phyloP scores from a whole-genome alignment of 2,329 filamentous ascomycete species.

The Corynespora cassiicola region DNA sequence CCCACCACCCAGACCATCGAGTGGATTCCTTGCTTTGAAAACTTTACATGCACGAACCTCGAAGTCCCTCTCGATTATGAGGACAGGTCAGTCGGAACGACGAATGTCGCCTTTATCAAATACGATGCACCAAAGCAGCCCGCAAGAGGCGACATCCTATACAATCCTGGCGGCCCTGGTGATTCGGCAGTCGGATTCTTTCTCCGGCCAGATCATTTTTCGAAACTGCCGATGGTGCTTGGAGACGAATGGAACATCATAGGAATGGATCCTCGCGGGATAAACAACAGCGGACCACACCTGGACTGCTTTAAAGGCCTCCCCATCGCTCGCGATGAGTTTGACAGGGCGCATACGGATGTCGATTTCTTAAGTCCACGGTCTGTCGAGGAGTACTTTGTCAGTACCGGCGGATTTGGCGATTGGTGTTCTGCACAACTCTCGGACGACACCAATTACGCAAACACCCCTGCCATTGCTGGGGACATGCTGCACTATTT shows the following conservation, averaged over 20 bases:
- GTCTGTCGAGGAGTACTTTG: too few relatives aligned
- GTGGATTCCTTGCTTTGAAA: conserved; percentile 8
- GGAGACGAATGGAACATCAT: conserved; percentile 11
- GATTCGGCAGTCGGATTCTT: conserved; percentile 34
- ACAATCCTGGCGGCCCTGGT: conserved; percentile 36
- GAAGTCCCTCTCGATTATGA: conserved; percentile 28
- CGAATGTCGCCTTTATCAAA: conserved; percentile 19
- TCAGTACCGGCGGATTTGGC: background rate
- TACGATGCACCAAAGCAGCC: conserved; percentile 7
- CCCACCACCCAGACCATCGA: conserved; percentile 4
- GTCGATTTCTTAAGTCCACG: too few relatives aligned
- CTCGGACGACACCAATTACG: conserved; percentile 8
- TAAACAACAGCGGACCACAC: conserved; percentile 21
- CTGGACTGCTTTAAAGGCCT: conserved; percentile 16
- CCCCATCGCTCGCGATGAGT: conserved; percentile 13
- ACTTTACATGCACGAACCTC: conserved; percentile 17
- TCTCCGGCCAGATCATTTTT: too few relatives aligned
- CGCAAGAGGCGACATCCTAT: conserved; percentile 9
- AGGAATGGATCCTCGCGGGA: conserved; percentile 38
- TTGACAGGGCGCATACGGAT: too few relatives aligned
- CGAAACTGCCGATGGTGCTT: too few relatives aligned
- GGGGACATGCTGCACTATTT: conserved; percentile 4
- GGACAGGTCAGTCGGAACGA: conserved; percentile 14
- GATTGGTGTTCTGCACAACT: conserved; percentile 1
- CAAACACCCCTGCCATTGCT: conserved; percentile 2